Conservation (phyloP, 495 filamentous ascomycete genomes). For the Evansstolkia leycettana region DNA sequence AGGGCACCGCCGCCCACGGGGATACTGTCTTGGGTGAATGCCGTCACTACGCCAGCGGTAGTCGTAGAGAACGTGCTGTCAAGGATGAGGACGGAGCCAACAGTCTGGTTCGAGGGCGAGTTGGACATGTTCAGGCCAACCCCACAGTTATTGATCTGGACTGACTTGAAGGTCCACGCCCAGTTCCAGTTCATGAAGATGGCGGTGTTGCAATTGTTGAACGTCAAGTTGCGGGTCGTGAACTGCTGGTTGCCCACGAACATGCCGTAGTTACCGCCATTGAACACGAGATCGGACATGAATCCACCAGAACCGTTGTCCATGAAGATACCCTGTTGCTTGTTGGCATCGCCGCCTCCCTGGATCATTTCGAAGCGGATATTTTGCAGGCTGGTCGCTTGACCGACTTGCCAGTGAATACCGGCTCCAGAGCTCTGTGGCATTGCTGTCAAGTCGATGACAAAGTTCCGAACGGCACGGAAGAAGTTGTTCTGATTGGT, state of each 20-base stretch:
- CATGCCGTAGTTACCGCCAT: constrained; percentile 65
- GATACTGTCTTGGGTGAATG: constrained; percentile 34
- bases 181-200: constrained; percentile 90
- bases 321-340: constrained; percentile 90
- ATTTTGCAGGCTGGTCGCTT: constrained; percentile 34
- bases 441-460: constrained; percentile 62
- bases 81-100: constrained; percentile 58
- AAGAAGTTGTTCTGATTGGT: constrained; percentile 24
- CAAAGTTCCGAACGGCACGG: constrained; percentile 26
- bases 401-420: constrained; percentile 32
- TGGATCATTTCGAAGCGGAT: constrained; percentile 44
- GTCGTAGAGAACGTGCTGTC: constrained; percentile 57
- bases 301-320: constrained; percentile 89
- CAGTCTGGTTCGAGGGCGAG: constrained; percentile 36
- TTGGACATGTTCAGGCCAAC: constrained; percentile 72
- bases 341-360: constrained; percentile 41
- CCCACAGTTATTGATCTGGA: constrained; percentile 69
- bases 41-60: constrained; percentile 50
- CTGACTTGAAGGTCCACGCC: constrained; percentile 77
- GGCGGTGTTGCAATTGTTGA: constrained; percentile 80
- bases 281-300: constrained; percentile 78
- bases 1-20: constrained; percentile 54
- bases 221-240: constrained; percentile 80
- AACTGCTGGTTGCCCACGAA: constrained; percentile 83
- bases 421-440: constrained; percentile 48